Evolutionary conservation across 768 basidiomycete species (phyloP), one percentile per base, ranked within the genome.

Genomic region (Russula emetica): DNA sequence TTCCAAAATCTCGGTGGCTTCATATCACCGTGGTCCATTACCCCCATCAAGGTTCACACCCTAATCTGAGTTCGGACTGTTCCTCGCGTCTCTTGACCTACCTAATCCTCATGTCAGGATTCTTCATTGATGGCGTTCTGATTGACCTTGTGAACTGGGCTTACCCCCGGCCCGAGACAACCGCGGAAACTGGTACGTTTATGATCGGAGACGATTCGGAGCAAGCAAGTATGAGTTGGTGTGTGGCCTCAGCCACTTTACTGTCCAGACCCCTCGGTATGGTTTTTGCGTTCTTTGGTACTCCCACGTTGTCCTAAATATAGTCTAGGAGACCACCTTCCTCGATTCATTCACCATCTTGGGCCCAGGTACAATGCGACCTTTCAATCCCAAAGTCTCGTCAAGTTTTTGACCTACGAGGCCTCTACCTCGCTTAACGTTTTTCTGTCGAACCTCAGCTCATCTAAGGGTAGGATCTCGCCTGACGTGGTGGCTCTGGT

Each of bases 341-440:
- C 85, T 7, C 82, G 88, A 18, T 80, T 94, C 51, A 80, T 92
- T 40, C 87, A 93, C 70, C 88, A 92, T 69, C 82, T 94, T 13
- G 88, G 91, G 5, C 92, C 92, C 10, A 82, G 86, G 50, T 94
- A 94, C 64, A 78, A 78, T 1, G 86, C 84, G 24, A 85, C 84
- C 50, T 91, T 92, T 72, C 91, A 92, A 71, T 88, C 91, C 54
- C 80, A 79, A 10, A 72, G 81, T 3, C 79, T 93, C 40, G 77
- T 85, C 67, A 85, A 82, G 51, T 92, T 92, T 72, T 76, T 94
- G 54, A 94, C 92, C 0, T 94, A 94, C 72, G 88, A 92, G 67
- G 88, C 89, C 0, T 84, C 87, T 5, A 91, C 92, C 0, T 90
- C 90, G 0, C 78, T 94, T 58, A 92, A 90, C 71, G 90, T 94